Base-by-base conservation (phyloP, 352 stramenopile species). In the Globisporangium sylvaticum region DNA sequence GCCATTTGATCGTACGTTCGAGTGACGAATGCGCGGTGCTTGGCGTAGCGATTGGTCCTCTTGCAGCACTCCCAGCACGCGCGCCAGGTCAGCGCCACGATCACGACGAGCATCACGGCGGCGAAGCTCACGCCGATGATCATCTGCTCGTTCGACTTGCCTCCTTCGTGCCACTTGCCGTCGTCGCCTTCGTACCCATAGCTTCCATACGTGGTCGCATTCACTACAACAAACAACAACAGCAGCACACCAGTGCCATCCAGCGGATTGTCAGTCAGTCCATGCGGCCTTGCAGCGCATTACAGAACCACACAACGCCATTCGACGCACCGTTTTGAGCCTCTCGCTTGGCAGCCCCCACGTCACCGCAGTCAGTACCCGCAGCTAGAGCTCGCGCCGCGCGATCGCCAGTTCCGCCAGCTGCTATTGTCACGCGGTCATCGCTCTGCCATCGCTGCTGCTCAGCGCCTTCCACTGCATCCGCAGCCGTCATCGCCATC, bases 61-160 rank as follows among this genome's bases (percentile, higher is more conserved):
- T 67, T 78, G 52, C 80, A 88, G 65, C 78, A 88, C 53, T 87
- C 78, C 22, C 81, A 39, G 42, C 72, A 83, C 4, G 74, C 73
- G 76, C 76, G 82, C 80, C 80, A 86, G 18, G 74, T 83, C 32
- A 87, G 72, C 57, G 69, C 78, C 4, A 77, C 27, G 22, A 79
- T 72, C 31, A 86, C 64, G n/a, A 81, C 31, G 25, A 84, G 8
- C 24, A 87, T 64, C 15, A 48, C 70, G 29, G 67, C 55, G 24
- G 58, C 76, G 29, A 88, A 70, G 46, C 76, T 70, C 56, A 75
- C 54, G 12, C 65, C 70, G 25, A 87, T 71, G 31, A 82, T 66
- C 25, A 75, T 58, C 25, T 74, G 70, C 18, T 79, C 67, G 15
- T 34, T 63, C 48, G 60, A 71, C 48, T 64, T 56, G 52, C 62